phyloP scores from a whole-genome alignment of 2,329 filamentous ascomycete genomes.

The Didymellaceae sp. region DNA sequence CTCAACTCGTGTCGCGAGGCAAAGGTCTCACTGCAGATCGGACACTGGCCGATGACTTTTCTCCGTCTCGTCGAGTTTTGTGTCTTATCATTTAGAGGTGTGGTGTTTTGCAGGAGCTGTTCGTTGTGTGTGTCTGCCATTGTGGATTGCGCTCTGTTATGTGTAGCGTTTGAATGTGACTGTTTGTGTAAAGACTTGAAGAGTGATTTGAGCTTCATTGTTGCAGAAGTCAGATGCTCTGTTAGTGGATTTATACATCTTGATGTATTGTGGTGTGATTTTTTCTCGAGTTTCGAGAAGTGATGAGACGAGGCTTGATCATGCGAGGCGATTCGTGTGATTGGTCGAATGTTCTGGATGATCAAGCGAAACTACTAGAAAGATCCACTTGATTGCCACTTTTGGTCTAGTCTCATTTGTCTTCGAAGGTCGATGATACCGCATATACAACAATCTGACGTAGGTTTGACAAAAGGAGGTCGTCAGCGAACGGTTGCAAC shows the following conservation, averaged over 20 bases:
- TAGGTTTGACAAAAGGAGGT: not conserved
- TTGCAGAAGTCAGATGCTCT: too few species aligned
- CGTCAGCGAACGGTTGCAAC: not conserved
- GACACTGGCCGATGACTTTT: constrained; percentile 15
- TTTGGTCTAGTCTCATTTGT: not conserved
- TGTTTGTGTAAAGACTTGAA: not conserved
- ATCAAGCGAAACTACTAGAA: constrained; percentile 17
- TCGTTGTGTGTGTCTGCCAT: constrained; percentile 12
- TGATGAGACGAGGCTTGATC: not conserved
- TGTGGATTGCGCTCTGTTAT: not conserved
- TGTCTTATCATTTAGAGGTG: not conserved
- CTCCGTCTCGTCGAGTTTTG: constrained; percentile 1
- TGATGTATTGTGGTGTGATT: not conserved
- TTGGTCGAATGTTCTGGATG: constrained; percentile 20
- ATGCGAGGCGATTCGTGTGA: constrained; percentile 11
- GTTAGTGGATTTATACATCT: constrained; percentile 4
- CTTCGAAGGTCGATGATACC: not conserved
- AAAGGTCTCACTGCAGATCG: constrained; percentile 12
- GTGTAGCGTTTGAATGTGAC: not conserved
- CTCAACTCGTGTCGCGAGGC: constrained; percentile 10
- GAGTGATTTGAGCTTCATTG: too few species aligned
- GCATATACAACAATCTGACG: too few species aligned
- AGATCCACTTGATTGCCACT: not conserved
- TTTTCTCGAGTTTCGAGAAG: constrained; percentile 1
- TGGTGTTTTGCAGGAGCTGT: not conserved